A percentile compares a stretch with the other conserved stretches of the same genome.
These are phyloP conservation scores for Haplosporangium sp. DNA, from an alignment of 371 early-diverging fungal genomes.

Conservation along the genomic window DNA sequence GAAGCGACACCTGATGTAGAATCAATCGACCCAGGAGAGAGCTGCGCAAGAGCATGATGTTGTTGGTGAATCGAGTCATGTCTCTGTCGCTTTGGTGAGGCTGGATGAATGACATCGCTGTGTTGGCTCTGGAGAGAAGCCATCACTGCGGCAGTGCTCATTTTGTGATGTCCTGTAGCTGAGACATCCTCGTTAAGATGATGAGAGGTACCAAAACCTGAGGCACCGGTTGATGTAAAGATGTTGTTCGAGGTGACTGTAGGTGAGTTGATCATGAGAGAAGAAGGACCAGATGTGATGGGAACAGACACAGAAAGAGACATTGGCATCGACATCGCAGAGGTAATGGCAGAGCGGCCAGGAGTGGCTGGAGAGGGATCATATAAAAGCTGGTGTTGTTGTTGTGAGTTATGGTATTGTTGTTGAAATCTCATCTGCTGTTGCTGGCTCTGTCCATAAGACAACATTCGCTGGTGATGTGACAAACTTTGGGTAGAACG, in stretches of 20 bases:
- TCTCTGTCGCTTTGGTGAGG: conserved; percentile 27
- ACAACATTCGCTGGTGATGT: conserved; percentile 25
- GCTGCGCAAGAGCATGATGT: conserved; percentile 14
- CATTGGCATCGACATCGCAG: conserved; percentile 41
- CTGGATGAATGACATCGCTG: conserved; percentile 8
- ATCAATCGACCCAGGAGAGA: conserved; percentile 23
- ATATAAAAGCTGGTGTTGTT: conserved; percentile 32
- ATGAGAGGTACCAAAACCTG: conserved; percentile 14
- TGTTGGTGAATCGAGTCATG: conserved; percentile 30
- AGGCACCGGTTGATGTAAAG: conserved; percentile 11
- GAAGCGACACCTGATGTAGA: background rate
- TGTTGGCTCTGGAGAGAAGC: conserved; percentile 22
- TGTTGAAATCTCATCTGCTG: conserved; percentile 29
- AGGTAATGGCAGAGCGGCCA: conserved; percentile 35
- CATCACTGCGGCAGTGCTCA: conserved; percentile 23
- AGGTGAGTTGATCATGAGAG: conserved; percentile 28
- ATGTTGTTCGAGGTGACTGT: conserved; percentile 4
- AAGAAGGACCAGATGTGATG: conserved; percentile 7
- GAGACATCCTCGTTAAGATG: background rate
- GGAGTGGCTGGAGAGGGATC: conserved; percentile 21
- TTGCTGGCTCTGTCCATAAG: conserved; percentile 17
- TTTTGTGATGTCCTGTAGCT: background rate
- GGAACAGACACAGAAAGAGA: conserved; percentile 39
- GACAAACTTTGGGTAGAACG: conserved; percentile 6
- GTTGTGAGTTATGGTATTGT: conserved; percentile 36